Evolutionary conservation across 1,139 yeast genomes (phyloP), one percentile per base, ranked within the genome.

Genomic region (Diutina neorugosa): DNA sequence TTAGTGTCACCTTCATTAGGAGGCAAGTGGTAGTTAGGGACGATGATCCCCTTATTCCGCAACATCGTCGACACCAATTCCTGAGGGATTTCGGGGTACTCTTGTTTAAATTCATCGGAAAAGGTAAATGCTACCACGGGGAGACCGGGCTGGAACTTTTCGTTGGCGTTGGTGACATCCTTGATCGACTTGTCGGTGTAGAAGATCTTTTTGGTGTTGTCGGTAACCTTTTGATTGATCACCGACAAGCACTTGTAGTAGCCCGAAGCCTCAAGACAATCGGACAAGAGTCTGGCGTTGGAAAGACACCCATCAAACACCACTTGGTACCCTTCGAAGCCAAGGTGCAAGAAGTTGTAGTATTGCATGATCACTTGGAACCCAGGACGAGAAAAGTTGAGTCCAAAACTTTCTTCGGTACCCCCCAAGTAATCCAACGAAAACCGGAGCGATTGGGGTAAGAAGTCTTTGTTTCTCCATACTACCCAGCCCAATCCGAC

Each of bases 401-500:
- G 76, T 44, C 84, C 87, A 69, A 82, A 90, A 25, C 94, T 84
- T 66, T 86, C 93, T 67, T 90, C 97, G 19, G 84, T 78, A 34
- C 96, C 96, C 40, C 97, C 97, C 52, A 90, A 76, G 65, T 90
- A 90, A 65, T 84, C 85, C 63, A 90, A 75, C 59, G 86, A 83
- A 69, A 90, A 90, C 61, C 86, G 77, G 59, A 90, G 74, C 56
- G 78, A 80, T 53, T 82, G 74, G 25, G 96, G 95, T 58, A 90
- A 74, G 62, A 76, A 76, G 52, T 72, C 63, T 44, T 73, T 71
- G 64, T 82, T 82, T 64, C 82, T 82, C 91, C 96, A 90, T 55
- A 90, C 69, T 55, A 90, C 81, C 96, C 96, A 90, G 53, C 97
- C 97, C 54, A 88, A 77, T 52, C 97, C 97, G 18, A 93, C 96